phyloP scores from a whole-genome alignment of 2,329 filamentous ascomycete species.

The Epichloe coenophiala region DNA sequence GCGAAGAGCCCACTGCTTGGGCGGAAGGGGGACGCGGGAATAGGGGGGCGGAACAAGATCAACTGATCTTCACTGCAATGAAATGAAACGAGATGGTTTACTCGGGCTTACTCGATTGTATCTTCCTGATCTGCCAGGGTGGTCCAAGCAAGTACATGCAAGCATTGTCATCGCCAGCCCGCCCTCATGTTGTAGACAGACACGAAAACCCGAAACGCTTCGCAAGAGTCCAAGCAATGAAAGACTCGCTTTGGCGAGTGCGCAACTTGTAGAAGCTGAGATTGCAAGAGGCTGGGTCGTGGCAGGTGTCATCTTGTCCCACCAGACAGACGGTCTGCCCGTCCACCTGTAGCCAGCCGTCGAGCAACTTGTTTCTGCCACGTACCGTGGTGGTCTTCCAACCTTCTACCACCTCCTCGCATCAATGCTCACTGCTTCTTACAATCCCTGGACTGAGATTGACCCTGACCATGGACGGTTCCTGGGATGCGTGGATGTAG shows the following conservation, averaged over 20 bases:
- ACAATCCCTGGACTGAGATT: neutral
- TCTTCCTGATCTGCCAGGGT: neutral
- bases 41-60: no score
- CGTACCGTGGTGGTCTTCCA: neutral
- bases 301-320: neutral
- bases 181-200: no score
- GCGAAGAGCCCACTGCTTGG: no score
- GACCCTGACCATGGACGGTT: no score
- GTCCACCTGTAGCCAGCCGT: constrained; percentile 3
- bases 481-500: neutral
- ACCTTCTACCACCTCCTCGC: neutral
- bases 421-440: neutral
- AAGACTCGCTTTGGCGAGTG: neutral
- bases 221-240: neutral
- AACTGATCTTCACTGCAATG: no score
- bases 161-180: no score
- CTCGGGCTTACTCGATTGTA: neutral
- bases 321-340: neutral
- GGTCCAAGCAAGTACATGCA: neutral
- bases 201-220: neutral
- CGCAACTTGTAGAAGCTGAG: neutral
- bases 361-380: neutral
- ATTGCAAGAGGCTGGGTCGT: neutral
- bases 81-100: no score
- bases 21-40: no score